Conservation (phyloP, 1,284 basidiomycete species). For the Apiotrichum mycotoxinovorans region DNA sequence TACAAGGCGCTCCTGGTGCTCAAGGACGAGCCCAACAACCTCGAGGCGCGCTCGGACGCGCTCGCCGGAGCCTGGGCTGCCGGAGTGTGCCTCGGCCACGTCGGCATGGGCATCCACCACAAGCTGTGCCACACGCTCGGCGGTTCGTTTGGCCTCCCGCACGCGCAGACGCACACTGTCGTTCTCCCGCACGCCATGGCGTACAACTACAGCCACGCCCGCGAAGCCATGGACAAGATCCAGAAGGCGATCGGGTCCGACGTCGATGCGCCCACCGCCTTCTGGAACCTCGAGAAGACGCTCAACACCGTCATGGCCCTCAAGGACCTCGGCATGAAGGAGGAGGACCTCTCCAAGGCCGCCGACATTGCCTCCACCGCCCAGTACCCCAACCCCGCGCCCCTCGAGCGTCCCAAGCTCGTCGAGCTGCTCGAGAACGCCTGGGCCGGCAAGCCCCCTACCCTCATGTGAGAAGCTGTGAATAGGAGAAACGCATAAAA, state of each 20-base stretch:
- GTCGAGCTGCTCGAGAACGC: conserved; percentile 35
- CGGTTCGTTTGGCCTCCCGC: conserved; percentile 53
- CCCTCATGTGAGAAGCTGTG: neutral
- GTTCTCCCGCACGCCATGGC: conserved; percentile 54
- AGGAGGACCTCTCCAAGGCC: conserved; percentile 52
- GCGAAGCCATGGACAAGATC: conserved; percentile 48
- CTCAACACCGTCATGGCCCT: conserved; percentile 51
- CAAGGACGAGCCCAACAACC: conserved; percentile 37
- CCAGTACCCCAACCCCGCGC: conserved; percentile 54
- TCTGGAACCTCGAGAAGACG: conserved; percentile 52
- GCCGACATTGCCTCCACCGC: conserved; percentile 52
- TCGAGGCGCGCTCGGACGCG: conserved; percentile 51
- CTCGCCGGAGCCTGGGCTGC: conserved; percentile 54
- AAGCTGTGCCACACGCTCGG: conserved; percentile 54
- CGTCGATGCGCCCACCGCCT: conserved; percentile 46
- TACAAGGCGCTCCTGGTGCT: conserved; percentile 48
- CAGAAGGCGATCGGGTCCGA: conserved; percentile 42
- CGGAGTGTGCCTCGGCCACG: conserved; percentile 50
- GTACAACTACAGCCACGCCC: conserved; percentile 51
- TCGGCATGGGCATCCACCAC: conserved; percentile 54
- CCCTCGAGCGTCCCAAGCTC: conserved; percentile 49
- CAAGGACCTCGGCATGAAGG: conserved; percentile 52
- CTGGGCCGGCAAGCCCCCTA: conserved; percentile 18
- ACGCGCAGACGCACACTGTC: conserved; percentile 55
- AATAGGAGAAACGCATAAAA: neutral